Base-by-base conservation (phyloP, 1,139 yeast genomes). In the Suhomyces coccinellae region DNA sequence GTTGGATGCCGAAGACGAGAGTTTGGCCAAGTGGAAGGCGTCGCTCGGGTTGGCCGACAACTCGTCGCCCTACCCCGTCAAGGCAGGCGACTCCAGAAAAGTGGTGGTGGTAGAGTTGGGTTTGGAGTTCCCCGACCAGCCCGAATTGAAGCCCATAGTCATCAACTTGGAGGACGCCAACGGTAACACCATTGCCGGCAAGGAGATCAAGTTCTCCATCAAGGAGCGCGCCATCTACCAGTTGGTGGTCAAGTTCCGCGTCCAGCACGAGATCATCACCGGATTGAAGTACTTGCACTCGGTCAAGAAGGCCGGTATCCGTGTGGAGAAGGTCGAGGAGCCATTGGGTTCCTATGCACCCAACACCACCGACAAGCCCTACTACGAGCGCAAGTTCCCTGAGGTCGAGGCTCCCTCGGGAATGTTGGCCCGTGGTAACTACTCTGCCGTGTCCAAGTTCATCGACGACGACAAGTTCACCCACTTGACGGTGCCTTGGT, bases 361-460 rank as follows among this genome's bases (percentile, higher is more conserved):
- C 55, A 87, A 80, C 65, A 88, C 97, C n/a, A 73, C 71, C 47
- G 88, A 81, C 38, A 88, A 85, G 61, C 96, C 96, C 9, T 84
- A 64, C 58, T 90, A 91, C 65, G 93, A 84, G 61, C 87, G 83
- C 53, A 75, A 75, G 36, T 77, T 90, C 52, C 80, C 85, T n/a
- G 95, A 85, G 60, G 91, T 87, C 49, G 96, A 89, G 65, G 97
- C 97, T 13, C 98, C 98, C 32, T 77, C 88, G 41, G 97, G 97
- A 1, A 67, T 90, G 66, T 68, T 91, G 54, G 96, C 95, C 3
- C 80, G 97, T 66, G 97, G 97, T 38, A 76, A 80, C 46, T 91
- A 88, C 68, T 79, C 84, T 41, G 96, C 96, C 16, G 75, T 80
- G 34, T 83, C 95, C 22, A 87, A 85, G 65, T 90, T 90, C 59